Base-by-base conservation (phyloP, 2,329 filamentous ascomycete genomes). In the Ceratocystis harringtonii region DNA sequence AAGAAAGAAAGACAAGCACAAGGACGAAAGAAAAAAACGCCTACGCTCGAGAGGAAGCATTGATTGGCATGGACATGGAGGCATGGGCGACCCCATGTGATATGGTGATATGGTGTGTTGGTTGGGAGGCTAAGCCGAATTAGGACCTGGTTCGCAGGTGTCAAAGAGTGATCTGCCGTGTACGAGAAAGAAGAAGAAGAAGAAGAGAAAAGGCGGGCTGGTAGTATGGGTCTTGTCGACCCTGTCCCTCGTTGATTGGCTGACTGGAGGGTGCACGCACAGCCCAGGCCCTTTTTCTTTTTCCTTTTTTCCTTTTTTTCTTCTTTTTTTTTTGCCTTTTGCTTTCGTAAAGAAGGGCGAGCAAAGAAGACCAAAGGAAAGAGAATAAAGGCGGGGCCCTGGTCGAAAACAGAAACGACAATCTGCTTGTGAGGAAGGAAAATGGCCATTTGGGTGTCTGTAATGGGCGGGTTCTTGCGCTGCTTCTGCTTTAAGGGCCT, bases 141-240 rank as follows among this genome's bases (percentile, higher is more conserved):
- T 28, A 25, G 22, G 25, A 52, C 48, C 19, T 15, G 19, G 48
- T 28, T 41, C 8, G 48, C 48, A 17, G 55, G 55, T 58, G 55
- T 58, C 55, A 58, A 58, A 19, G 55, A 5, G 17, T 30, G 55
- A 58, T 58, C 55, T 58, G 55, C 28, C 55, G 28, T 58, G 55
- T 58, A 58, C 55, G 55, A 58, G 55, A 57, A 44, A 44, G 19
- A 44, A 44, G 60, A 43, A 19, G 28, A 15, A 25, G 25, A 6
- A 52, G 22, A 17, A 25, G 61, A 52, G 28, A 63, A 62, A 65
- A 45, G 19, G 25, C 55, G 44, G 22, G 63, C n/a, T 43, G 45
- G n/a, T 32, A 57, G 6, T 50, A 48, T 62, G 48, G 43, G 12
- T 17, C 15, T 28, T 25, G 4, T 22, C 17, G 10, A 12, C 5